Conservation (phyloP, 768 basidiomycete species). For the Inosperma sp. region DNA sequence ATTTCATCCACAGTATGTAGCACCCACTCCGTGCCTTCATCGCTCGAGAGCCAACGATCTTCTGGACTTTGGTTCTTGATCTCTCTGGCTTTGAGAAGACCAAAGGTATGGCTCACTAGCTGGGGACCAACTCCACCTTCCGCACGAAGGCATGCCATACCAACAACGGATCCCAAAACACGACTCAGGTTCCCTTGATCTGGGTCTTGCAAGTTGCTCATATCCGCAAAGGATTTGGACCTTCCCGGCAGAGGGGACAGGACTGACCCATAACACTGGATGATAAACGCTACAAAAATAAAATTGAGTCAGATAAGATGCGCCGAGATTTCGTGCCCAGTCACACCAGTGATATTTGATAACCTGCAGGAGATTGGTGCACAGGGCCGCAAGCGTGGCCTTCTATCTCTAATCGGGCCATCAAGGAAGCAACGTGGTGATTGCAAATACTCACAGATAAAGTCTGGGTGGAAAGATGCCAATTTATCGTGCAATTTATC, state of each 20-base stretch:
- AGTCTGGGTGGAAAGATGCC: conserved; percentile 86
- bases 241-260: conserved; percentile 69
- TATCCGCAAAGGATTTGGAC: conserved; percentile 39
- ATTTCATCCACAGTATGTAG: conserved; percentile 78
- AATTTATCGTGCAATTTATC: conserved; percentile 87
- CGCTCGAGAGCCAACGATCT: conserved; percentile 76
- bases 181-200: conserved; percentile 84
- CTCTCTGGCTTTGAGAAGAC: conserved; percentile 78
- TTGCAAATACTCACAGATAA: conserved; percentile 68
- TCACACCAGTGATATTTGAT: conserved; percentile 1
- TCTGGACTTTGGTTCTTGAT: conserved; percentile 57
- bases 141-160: conserved; percentile 78
- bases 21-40: conserved; percentile 88
- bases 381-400: neutral
- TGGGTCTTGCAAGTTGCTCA: conserved; percentile 39
- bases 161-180: conserved; percentile 78
- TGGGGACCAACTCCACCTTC: conserved; percentile 84
- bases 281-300: conserved; percentile 65
- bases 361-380: conserved; percentile 4
- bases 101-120: conserved; percentile 83
- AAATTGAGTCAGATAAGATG: conserved; percentile 13
- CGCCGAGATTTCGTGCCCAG: conserved; percentile 7
- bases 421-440: conserved; percentile 12
- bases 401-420: neutral
- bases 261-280: conserved; percentile 78